Percentiles rank a stretch among this genome's conserved stretches.
These are phyloP conservation scores for Brettanomyces nanus DNA, from an alignment of 805 yeast genomes.

Conservation along the genomic window DNA sequence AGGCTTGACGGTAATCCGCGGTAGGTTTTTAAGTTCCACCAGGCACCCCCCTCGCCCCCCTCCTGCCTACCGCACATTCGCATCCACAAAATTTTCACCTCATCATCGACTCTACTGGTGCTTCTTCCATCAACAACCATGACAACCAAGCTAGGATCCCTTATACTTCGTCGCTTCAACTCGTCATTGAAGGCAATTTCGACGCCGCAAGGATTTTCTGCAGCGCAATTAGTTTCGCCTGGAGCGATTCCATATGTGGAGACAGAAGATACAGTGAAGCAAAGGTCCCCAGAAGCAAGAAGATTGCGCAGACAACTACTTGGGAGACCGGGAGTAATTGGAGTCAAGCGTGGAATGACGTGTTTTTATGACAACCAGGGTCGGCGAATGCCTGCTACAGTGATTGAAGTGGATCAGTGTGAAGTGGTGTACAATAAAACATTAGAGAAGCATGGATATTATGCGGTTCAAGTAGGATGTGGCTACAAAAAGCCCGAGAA, in stretches of 20 bases:
- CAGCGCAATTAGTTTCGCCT: conserved; percentile 32
- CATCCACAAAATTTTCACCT: no score
- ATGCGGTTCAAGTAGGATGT: conserved; percentile 81
- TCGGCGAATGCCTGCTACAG: conserved; percentile 70
- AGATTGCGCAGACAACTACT: conserved; percentile 68
- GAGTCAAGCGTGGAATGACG: conserved; percentile 85
- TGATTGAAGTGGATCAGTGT: conserved; percentile 77
- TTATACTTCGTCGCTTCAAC: no score
- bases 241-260: conserved; percentile 41
- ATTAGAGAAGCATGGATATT: conserved; percentile 65
- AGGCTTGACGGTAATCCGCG: no score
- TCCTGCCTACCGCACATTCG: no score
- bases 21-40: no score
- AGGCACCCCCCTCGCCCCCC: no score
- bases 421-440: conserved; percentile 78
- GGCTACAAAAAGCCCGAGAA: conserved; percentile 57
- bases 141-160: no score
- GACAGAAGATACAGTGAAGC: conserved; percentile 42
- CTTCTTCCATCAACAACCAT: no score
- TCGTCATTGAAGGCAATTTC: neutral
- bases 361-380: conserved; percentile 71
- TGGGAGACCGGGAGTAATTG: conserved; percentile 75
- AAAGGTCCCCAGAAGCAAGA: conserved; percentile 62
- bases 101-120: no score
- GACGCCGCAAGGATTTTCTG: no score